phyloP scores from a whole-genome alignment of 345 rosid genomes.

The Abelmoschus esculentus region DNA sequence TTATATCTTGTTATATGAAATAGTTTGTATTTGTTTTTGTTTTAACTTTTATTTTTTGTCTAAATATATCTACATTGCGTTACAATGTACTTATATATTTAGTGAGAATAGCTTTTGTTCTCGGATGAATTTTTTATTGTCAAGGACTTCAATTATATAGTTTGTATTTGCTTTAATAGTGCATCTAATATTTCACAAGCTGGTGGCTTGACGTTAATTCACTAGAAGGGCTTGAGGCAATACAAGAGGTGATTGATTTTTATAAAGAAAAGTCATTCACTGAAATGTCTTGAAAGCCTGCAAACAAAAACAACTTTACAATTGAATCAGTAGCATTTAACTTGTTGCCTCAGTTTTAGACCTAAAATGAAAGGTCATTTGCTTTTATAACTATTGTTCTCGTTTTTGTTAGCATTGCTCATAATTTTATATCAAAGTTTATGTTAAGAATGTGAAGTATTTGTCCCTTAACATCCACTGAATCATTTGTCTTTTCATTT shows the following conservation, averaged over 20 bases:
- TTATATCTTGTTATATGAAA: no score
- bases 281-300: conserved; percentile 81
- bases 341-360: not conserved
- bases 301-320: conserved; percentile 71
- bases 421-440: not conserved
- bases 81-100: no score
- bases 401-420: not conserved
- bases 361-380: not conserved
- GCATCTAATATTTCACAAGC: conserved; percentile 85
- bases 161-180: conserved; percentile 85
- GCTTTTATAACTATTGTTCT: not conserved
- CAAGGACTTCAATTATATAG: conserved; percentile 74
- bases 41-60: no score
- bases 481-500: no score
- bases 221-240: conserved; percentile 79
- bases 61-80: no score
- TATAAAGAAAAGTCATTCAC: conserved; percentile 76
- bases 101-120: conserved; percentile 47
- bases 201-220: conserved; percentile 79
- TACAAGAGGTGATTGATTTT: conserved; percentile 75
- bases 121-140: conserved; percentile 86
- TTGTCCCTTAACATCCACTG: not conserved
- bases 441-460: not conserved
- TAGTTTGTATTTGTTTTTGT: no score
- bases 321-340: conserved; percentile 22